Percentiles rank a stretch among this genome's conserved stretches.
Evolutionary conservation across 257 asterid species (phyloP).

Genomic region (Henckelia pumila): DNA sequence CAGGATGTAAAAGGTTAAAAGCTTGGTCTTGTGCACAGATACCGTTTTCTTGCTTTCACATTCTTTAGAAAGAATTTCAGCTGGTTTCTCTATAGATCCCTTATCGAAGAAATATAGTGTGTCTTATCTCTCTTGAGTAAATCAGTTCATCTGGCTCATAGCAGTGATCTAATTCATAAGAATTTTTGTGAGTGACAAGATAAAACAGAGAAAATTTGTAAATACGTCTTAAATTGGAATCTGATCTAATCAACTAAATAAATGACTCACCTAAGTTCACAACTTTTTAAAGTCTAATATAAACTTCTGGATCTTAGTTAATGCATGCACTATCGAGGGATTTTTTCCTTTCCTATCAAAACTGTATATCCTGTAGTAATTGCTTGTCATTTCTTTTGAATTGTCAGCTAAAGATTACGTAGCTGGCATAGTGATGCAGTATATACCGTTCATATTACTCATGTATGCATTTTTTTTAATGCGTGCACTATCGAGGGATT

Average conservation of each 20-base stretch:
- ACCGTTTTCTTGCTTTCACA: conserved; percentile 42
- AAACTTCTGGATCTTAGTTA: too few species aligned
- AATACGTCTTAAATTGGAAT: conserved; percentile 1
- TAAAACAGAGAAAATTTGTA: not conserved
- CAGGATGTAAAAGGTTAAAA: conserved; percentile 63
- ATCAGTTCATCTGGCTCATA: conserved; percentile 54
- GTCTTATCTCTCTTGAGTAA: conserved; percentile 63
- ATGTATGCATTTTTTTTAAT: too few species aligned
- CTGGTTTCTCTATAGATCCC: conserved; percentile 69
- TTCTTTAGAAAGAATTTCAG: conserved; percentile 58
- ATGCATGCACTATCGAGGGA: too few species aligned
- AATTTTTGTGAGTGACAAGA: conserved; percentile 45
- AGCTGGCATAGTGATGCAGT: too few species aligned
- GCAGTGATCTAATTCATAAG: conserved; percentile 58
- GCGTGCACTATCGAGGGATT: too few species aligned
- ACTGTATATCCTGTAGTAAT: too few species aligned
- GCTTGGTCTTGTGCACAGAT: conserved; percentile 53
- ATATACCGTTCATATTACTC: too few species aligned
- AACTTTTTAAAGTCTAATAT: too few species aligned
- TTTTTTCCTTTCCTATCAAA: too few species aligned
- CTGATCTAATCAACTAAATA: not conserved
- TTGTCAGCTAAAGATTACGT: too few species aligned
- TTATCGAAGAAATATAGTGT: conserved; percentile 27
- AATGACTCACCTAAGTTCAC: not conserved
- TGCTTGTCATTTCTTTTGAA: too few species aligned